Base-by-base conservation (phyloP, 129 eudicot genomes). In the Cynara cardunculus region DNA sequence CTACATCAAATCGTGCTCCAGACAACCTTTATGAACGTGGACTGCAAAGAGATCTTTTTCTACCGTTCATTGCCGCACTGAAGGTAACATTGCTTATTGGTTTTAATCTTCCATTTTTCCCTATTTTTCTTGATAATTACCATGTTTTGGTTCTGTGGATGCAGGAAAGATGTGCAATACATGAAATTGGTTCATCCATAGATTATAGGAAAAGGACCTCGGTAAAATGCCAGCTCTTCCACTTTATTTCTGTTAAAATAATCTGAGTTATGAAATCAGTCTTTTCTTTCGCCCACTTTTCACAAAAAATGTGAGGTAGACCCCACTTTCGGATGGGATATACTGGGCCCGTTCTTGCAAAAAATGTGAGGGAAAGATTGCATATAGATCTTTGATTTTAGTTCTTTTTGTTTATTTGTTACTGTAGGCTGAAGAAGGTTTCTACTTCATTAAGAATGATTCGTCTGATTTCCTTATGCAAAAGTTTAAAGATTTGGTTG, bases 1-100 rank as follows among this genome's bases (percentile, higher is more conserved):
- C 98, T 59, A 96, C 99, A 61, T 96, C 99, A 70, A 96, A 96
- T 80, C 98, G 99, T 78, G 97, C 99, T 53, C 99, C 99, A 27
- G 98, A 96, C 82, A 88, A 84, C 49, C 91, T 96, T 78, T 96
- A 96, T 79, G 98, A 96, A 86, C 88, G 97, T 74, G 99, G 99
- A 28, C 76, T 93, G 46, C 98, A 96, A 85, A 88, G 99, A 84
- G 99, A 96, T 77, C 95, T 96, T 82, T 96, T 96, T 84, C 87
- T 96, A 72, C 99, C 99, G 37, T 96, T 96, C 71, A 92, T 96
- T 80, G 91, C 98, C 64, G 81, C 98, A 59, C 72, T 96, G 78
- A 96, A 96, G 95, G 99, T 96, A 82, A 34, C 5, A 25, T 34
- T 46, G 25, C 25, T 39, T 80, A 27, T 72, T 22, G 2, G 10